Evolutionary conservation across 257 asterid species (phyloP).

Genomic region (Rehmannia glutinosa): DNA sequence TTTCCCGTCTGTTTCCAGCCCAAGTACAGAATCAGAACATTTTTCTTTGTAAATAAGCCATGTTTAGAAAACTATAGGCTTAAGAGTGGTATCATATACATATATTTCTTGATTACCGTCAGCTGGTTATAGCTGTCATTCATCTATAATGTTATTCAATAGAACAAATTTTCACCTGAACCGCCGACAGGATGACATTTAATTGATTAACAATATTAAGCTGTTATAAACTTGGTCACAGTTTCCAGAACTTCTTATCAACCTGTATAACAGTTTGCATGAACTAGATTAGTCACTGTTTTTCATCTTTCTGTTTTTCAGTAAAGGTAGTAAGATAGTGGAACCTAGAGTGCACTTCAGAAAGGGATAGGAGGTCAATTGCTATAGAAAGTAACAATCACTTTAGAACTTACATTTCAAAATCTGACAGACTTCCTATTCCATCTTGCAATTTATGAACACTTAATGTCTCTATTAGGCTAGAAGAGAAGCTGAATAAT

Average conservation of each 20-base stretch:
- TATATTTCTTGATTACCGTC: background rate
- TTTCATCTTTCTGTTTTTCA: background rate
- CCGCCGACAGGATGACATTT: background rate
- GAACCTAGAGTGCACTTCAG: slow-evolving; percentile 3
- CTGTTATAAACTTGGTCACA: slow-evolving; percentile 5
- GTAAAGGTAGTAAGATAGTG: background rate
- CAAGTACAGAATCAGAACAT: background rate
- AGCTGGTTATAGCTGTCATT: background rate
- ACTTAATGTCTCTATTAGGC: slow-evolving; percentile 44
- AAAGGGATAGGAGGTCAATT: slow-evolving; percentile 13
- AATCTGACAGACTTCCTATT: slow-evolving; percentile 10
- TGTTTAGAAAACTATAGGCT: background rate
- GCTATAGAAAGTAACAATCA: slow-evolving; percentile 2
- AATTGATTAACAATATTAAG: background rate
- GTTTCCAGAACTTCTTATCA: slow-evolving; percentile 7
- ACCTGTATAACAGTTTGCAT: background rate
- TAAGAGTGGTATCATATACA: background rate
- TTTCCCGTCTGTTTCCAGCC: background rate
- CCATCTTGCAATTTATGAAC: slow-evolving; percentile 4
- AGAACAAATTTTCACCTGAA: background rate
- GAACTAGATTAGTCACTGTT: background rate
- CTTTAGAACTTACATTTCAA: background rate
- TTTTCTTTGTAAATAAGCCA: background rate
- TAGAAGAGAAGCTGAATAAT: slow-evolving; percentile 85
- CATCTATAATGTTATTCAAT: background rate